Conservation (phyloP, 2,329 filamentous ascomycete species). For the Incumbomyces lentus region DNA sequence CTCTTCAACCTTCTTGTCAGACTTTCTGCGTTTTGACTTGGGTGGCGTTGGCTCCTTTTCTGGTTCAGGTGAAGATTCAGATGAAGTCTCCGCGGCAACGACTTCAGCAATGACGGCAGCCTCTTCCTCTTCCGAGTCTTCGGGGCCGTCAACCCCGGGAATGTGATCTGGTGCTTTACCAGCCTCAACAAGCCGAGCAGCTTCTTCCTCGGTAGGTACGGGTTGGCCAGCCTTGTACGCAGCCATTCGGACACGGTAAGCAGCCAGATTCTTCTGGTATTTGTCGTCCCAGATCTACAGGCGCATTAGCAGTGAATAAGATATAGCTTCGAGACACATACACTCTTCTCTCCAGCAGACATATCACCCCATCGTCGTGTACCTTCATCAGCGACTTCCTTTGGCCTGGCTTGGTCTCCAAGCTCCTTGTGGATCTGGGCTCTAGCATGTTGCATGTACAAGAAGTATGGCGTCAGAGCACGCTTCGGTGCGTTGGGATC, state of each 20-base stretch:
- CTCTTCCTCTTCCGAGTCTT: constrained; percentile 24
- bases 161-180: constrained; percentile 19
- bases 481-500: constrained; percentile 94
- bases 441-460: constrained; percentile 84
- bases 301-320: neutral
- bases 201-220: constrained; percentile 33
- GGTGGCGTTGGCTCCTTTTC: constrained; percentile 33
- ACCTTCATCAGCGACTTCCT: constrained; percentile 78
- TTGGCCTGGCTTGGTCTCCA: constrained; percentile 64
- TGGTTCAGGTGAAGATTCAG: constrained; percentile 29
- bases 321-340: constrained; percentile 27
- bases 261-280: constrained; percentile 48
- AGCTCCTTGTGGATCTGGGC: constrained; percentile 71
- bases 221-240: constrained; percentile 46
- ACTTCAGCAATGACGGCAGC: constrained; percentile 28
- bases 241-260: constrained; percentile 46
- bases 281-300: constrained; percentile 43
- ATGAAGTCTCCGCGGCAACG: constrained; percentile 24
- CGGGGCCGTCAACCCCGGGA: constrained; percentile 22
- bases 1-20: constrained; percentile 26
- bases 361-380: constrained; percentile 78
- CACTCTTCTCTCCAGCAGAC: constrained; percentile 60
- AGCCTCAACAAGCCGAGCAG: constrained; percentile 35
- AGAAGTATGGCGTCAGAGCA: constrained; percentile 85
- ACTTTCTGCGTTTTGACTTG: constrained; percentile 35